phyloP scores from a whole-genome alignment of 2,329 filamentous ascomycete species.

The Neobulgaria alba region DNA sequence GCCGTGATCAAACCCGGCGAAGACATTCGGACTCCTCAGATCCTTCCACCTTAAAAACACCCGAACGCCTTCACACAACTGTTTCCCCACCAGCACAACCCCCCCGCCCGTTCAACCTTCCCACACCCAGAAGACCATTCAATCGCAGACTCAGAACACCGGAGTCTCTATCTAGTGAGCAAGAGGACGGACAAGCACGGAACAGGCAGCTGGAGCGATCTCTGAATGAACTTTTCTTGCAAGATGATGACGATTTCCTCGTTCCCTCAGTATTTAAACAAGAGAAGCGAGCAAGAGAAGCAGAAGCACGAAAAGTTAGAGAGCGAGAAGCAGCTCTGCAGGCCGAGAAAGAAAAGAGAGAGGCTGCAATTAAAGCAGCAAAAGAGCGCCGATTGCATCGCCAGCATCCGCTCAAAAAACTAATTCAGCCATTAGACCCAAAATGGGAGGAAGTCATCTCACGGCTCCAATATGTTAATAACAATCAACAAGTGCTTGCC shows the following conservation, averaged over 20 bases:
- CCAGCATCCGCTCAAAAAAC: conserved; percentile 14
- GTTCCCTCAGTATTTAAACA: neutral
- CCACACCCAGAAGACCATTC: neutral
- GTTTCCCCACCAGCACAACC: neutral
- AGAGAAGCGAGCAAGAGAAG: neutral
- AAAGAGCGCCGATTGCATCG: conserved; percentile 22
- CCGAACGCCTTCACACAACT: neutral
- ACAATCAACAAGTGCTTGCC: conserved; percentile 31
- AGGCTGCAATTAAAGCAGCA: conserved; percentile 13
- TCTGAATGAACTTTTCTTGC: too few species aligned
- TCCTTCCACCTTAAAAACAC: neutral
- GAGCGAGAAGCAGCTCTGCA: neutral
- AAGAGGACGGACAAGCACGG: neutral
- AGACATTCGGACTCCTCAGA: conserved; percentile 4
- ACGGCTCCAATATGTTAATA: conserved; percentile 22
- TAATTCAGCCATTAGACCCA: conserved; percentile 26
- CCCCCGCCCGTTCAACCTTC: neutral
- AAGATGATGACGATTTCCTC: neutral
- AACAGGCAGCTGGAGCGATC: too few species aligned
- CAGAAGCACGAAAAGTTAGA: neutral
- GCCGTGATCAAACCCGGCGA: neutral
- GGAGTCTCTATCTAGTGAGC: conserved; percentile 4
- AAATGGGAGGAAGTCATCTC: conserved; percentile 34
- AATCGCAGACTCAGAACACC: conserved; percentile 5
- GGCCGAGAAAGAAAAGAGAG: conserved; percentile 11